Conservation (phyloP, 1,139 yeast genomes). For the Kodamaea fungicola region DNA sequence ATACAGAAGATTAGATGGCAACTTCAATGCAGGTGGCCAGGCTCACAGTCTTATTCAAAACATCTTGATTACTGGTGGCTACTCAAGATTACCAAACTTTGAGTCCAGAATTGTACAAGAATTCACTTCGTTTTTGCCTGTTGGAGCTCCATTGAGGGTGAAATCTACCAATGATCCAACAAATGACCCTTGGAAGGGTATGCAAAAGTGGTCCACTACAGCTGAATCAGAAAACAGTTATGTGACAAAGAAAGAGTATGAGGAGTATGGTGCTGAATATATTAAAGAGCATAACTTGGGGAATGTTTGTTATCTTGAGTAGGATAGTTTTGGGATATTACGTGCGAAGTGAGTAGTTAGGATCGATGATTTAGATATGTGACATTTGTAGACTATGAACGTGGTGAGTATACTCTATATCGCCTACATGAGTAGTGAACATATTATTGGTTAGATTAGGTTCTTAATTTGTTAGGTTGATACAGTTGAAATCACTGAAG, state of each 20-base stretch:
- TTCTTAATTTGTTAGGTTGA: too few species aligned
- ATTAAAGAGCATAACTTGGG: constrained; percentile 85
- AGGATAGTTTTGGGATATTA: too few species aligned
- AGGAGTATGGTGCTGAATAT: constrained; percentile 87
- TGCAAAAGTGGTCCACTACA: constrained; percentile 72
- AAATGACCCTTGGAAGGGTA: constrained; percentile 90
- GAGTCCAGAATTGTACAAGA: constrained; percentile 64
- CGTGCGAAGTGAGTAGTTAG: too few species aligned
- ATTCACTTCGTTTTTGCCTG: constrained; percentile 68
- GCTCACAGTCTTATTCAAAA: constrained; percentile 53
- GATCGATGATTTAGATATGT: too few species aligned
- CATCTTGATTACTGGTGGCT: constrained; percentile 85
- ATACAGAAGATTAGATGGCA: constrained; percentile 55
- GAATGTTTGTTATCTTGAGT: constrained; percentile 37
- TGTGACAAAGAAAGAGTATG: constrained; percentile 69
- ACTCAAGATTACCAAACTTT: constrained; percentile 62
- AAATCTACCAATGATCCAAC: constrained; percentile 64
- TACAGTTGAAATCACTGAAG: too few species aligned
- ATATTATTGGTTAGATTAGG: too few species aligned
- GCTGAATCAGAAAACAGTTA: constrained; percentile 47
- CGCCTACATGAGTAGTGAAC: too few species aligned
- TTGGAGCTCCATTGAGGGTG: constrained; percentile 59
- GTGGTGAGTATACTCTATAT: too few species aligned
- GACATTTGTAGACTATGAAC: too few species aligned
- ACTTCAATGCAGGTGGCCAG: constrained; percentile 51